phyloP scores from a whole-genome alignment of 768 basidiomycete genomes.

The Hortiboletus campestris region DNA sequence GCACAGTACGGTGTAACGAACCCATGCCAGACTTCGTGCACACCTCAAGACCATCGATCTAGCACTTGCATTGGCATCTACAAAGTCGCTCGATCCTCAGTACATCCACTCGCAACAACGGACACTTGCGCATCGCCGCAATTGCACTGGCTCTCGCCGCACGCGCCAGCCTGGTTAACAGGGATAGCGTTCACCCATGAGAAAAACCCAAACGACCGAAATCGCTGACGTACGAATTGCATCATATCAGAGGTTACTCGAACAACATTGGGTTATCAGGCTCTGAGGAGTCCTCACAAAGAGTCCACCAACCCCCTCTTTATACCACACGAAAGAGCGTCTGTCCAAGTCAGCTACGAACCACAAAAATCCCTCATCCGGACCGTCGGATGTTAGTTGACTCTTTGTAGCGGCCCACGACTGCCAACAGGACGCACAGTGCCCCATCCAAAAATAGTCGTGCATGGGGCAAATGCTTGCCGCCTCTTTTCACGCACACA shows the following conservation, averaged over 20 bases:
- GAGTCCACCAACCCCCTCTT: background rate
- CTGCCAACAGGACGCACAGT: too few species aligned
- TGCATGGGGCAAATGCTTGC: too few species aligned
- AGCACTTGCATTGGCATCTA: conserved; percentile 22
- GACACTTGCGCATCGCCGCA: conserved; percentile 12
- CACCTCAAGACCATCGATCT: background rate
- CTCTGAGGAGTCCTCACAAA: background rate
- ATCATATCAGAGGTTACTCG: conserved; percentile 1
- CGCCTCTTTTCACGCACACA: too few species aligned
- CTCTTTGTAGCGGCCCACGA: too few species aligned
- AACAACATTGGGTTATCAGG: background rate
- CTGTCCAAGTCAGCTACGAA: background rate
- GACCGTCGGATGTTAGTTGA: too few species aligned
- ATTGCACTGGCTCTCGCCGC: conserved; percentile 3
- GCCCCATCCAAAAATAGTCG: too few species aligned
- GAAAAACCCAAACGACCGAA: background rate
- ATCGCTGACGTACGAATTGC: conserved; percentile 13
- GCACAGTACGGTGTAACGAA: too few species aligned
- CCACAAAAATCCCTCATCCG: background rate
- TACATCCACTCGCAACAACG: background rate
- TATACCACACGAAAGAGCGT: conserved; percentile 2
- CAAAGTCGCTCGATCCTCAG: background rate
- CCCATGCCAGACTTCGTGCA: background rate
- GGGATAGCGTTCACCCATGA: conserved; percentile 9
- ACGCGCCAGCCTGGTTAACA: conserved; percentile 16